Base-by-base conservation (phyloP, 345 rosid genomes). In the Brassica cretica region DNA sequence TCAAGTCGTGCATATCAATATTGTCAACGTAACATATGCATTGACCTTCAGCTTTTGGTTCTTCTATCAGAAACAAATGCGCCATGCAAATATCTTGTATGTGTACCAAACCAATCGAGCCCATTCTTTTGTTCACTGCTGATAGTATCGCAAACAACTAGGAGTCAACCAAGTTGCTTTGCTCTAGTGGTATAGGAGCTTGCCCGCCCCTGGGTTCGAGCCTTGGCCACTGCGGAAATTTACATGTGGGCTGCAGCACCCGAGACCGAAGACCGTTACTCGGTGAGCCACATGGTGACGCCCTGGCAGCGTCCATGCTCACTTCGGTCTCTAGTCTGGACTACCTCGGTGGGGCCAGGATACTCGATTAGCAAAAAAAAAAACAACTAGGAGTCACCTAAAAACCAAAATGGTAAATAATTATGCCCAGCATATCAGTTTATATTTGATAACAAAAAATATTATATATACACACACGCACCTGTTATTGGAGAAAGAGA, bases 401-500 rank as follows among this genome's bases (percentile, higher is more conserved):
- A 24, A 46, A 0, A 8, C 4, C 49, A 56, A 65, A 49, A 6
- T 70, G 5, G 29, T 41, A 11, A 27, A 27, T 27, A 27, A 27
- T 27, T 27, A 12, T 11, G n/a, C 21, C 46, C 24, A 64, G 7
- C 12, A 27, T 55, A 24, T 70, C 12, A 15, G 27, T 41, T 11
- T 64, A 9, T 46, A 12, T 60, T 24, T 32, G 24, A 64, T 64
- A 58, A 58, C 62, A 27, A 29, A 62, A 29, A 1, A 62, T 4
- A n/a, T 62, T 68, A 24, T 1, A 29, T 12, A 41, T 1, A 49
- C 2, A 30, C 10, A 68, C 5, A 14, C 21, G 21, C 6, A 90
- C 94, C 96, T 73, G 95, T 86, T 39, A 92, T 11, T 3, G 98
- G 94, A 4, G 96, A 92, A 90, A 60, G 63, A 94, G 91, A 67